phyloP scores from a whole-genome alignment of 2,329 filamentous ascomycete genomes.

The Scedosporium apiospermum region DNA sequence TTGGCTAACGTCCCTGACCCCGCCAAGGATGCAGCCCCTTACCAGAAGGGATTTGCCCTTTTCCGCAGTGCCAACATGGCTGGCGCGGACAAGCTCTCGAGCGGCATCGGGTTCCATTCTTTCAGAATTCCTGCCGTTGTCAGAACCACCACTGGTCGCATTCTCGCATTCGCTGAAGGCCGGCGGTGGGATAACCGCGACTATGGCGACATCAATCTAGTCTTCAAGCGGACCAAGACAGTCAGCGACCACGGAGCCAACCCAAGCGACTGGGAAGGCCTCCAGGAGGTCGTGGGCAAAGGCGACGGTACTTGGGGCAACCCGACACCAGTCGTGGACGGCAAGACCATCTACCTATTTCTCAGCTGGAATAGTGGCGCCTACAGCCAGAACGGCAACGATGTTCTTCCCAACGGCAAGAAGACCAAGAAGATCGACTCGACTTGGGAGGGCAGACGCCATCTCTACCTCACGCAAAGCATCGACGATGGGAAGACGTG shows the following conservation, averaged over 20 bases:
- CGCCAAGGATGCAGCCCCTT: too few species aligned
- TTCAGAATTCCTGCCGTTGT: constrained; percentile 18
- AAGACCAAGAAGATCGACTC: constrained; percentile 13
- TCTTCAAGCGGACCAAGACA: constrained; percentile 18
- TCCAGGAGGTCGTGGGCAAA: constrained; percentile 15
- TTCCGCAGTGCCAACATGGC: constrained; percentile 15
- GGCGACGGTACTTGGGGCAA: constrained; percentile 19
- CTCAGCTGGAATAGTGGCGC: constrained; percentile 18
- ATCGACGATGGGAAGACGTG: constrained; percentile 16
- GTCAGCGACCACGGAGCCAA: constrained; percentile 12
- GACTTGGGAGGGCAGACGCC: constrained; percentile 15
- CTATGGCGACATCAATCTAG: constrained; percentile 19
- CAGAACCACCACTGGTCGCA: constrained; percentile 14
- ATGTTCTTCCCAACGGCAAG: constrained; percentile 13
- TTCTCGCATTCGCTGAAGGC: constrained; percentile 19
- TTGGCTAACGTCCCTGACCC: too few species aligned
- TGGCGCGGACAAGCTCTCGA: constrained; percentile 15
- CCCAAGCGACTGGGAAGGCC: constrained; percentile 15
- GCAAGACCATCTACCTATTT: constrained; percentile 20
- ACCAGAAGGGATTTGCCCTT: too few species aligned
- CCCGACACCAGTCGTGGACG: constrained; percentile 19
- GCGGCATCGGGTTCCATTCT: constrained; percentile 17
- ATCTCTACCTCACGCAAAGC: constrained; percentile 15
- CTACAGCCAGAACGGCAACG: constrained; percentile 17
- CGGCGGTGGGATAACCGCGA: constrained; percentile 16